Conservation (phyloP, 768 basidiomycete genomes). For the Trametopsis cervina region DNA sequence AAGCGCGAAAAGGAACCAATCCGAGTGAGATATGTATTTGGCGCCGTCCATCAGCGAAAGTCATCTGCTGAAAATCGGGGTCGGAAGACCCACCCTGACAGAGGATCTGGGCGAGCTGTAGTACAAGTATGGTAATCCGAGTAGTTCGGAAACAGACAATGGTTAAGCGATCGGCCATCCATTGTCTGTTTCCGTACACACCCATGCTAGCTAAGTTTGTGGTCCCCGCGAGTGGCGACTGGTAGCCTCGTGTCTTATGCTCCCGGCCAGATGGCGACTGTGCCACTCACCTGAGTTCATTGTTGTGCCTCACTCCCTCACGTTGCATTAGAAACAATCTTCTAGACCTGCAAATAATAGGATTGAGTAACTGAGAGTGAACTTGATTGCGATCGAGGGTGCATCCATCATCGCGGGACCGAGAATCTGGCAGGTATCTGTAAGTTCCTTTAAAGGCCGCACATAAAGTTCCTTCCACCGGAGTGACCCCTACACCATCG, state of each 20-base stretch:
- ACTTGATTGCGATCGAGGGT: conserved; percentile 12
- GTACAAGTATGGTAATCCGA: no score
- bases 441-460: background rate
- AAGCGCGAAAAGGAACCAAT: no score
- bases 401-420: background rate
- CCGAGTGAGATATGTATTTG: no score
- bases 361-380: background rate
- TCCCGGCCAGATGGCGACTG: conserved; percentile 2
- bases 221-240: conserved; percentile 9
- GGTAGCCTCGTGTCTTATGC: conserved; percentile 12
- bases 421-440: background rate
- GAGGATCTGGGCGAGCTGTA: no score
- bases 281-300: conserved; percentile 3
- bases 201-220: conserved; percentile 1
- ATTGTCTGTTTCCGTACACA: no score
- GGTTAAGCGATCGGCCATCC: no score
- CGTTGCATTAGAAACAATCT: conserved; percentile 6
- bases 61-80: no score
- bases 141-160: no score
- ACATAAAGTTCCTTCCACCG: background rate
- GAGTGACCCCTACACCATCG: background rate
- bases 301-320: conserved; percentile 7
- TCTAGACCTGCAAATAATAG: conserved; percentile 9
- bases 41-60: no score
- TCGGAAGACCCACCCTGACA: no score